Evolutionary conservation across 768 basidiomycete species (phyloP), one percentile per base, ranked within the genome.

Genomic region (Candolleomyces eurysporus): DNA sequence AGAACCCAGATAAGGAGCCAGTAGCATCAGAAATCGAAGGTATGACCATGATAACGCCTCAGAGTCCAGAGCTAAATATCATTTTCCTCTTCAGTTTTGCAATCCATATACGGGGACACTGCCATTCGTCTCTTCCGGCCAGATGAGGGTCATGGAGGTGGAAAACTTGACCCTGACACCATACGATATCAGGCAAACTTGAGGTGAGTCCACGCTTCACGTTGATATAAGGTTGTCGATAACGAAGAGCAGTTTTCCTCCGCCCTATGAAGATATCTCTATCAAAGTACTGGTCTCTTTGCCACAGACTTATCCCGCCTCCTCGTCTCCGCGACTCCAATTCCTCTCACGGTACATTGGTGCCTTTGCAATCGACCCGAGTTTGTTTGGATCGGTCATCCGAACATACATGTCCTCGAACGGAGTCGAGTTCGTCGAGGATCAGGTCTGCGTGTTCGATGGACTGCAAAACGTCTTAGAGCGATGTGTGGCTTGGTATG

Each of bases 331-430:
- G 1, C 91, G 93, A 67, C 79, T 95, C 0, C 94, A 94, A 68
- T 84, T 94, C 0, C 82, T 94, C 30, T 94, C 92, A 3, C 86
- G 86, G 22, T 96, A 95, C 73, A 78, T 96, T 51, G 92, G 92
- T 2, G 79, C 90, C 2, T 94, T 88, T 67, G 86, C 89, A 19
- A 88, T 90, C 1, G 87, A 92, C 65, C 76, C 90, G 9, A 71
- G 72, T 16, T 80, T 95, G 17, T 96, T 95, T 68, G 92, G 91
- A 22, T 82, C 82, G 1, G 81, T 94, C 40, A 77, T 94, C 19
- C 83, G 90, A 43, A 94, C 90, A 0, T 96, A 83, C 71, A 92
- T 95, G 58, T 93, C 93, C 4, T 69, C 79, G 21, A 83, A 80
- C 58, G 91, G 89, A 7, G 82, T 92, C n/a, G 89, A 92, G 64